These are phyloP conservation scores for Alternaria hordeiaustralica DNA, from an alignment of 2,329 filamentous ascomycete species.

Conservation along the genomic window DNA sequence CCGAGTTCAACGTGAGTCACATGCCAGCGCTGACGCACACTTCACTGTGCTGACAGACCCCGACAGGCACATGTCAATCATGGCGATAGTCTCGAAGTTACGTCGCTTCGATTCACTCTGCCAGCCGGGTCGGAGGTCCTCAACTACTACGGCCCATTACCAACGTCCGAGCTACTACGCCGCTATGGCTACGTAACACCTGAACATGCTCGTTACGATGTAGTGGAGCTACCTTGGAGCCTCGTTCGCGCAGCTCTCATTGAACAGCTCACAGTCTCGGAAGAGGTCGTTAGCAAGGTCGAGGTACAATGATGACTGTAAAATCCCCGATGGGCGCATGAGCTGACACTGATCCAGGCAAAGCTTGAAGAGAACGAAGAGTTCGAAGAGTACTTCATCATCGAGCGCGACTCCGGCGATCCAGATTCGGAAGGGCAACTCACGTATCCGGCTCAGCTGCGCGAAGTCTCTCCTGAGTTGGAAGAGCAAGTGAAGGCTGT, in stretches of 20 bases:
- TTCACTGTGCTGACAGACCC: neutral
- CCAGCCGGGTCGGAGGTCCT: slow-evolving; percentile 25
- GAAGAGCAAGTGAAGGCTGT: slow-evolving; percentile 26
- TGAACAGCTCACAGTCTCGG: slow-evolving; percentile 3
- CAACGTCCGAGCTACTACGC: slow-evolving; percentile 29
- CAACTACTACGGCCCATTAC: slow-evolving; percentile 33
- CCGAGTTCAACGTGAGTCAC: slow-evolving; percentile 27
- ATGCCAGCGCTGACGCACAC: neutral
- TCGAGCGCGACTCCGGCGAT: slow-evolving; percentile 33
- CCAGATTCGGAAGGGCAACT: slow-evolving; percentile 27
- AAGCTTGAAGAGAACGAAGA: slow-evolving; percentile 12
- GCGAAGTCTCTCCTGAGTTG: slow-evolving; percentile 21
- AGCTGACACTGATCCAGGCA: neutral
- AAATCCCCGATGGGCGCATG: rapidly evolving
- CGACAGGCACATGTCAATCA: slow-evolving; percentile 32
- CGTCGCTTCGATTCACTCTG: neutral
- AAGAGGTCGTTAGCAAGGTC: slow-evolving; percentile 5
- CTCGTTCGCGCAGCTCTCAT: slow-evolving; percentile 16
- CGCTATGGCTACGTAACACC: slow-evolving; percentile 32
- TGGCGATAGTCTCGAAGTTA: slow-evolving; percentile 17
- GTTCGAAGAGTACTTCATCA: slow-evolving; percentile 25
- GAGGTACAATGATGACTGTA: neutral
- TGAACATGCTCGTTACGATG: slow-evolving; percentile 28
- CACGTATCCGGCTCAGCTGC: slow-evolving; percentile 10
- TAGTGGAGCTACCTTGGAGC: slow-evolving; percentile 24